These are phyloP conservation scores for Gossypium schwendimanii DNA, from an alignment of 441 rosid genomes.

Conservation along the genomic window DNA sequence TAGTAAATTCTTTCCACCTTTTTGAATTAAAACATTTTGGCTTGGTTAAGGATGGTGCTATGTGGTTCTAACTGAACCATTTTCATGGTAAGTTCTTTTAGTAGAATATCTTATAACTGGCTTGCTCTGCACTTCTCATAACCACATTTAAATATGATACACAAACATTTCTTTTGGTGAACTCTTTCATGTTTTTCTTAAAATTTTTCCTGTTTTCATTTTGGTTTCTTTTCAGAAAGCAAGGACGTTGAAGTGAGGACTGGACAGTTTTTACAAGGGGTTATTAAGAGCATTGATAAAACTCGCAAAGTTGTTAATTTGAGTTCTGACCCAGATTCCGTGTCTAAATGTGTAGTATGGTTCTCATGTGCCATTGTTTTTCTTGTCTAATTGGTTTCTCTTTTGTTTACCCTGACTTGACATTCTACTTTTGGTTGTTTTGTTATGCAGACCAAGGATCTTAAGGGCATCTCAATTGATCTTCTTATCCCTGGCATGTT, in stretches of 20 bases:
- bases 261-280: slow-evolving; percentile 78
- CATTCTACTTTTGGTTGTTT: slow-evolving; percentile 14
- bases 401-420: neutral
- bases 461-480: slow-evolving; percentile 86
- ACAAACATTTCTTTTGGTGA: neutral
- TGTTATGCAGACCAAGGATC: slow-evolving; percentile 68
- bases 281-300: slow-evolving; percentile 67
- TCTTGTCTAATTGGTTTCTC: slow-evolving; percentile 5
- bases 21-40: neutral
- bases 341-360: slow-evolving; percentile 78
- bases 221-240: slow-evolving; percentile 31
- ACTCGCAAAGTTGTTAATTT: slow-evolving; percentile 66
- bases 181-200: neutral
- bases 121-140: neutral
- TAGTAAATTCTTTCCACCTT: slow-evolving; percentile 8
- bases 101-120: neutral
- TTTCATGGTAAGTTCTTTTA: slow-evolving; percentile 1
- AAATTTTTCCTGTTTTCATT: slow-evolving; percentile 7
- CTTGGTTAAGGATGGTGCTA: neutral
- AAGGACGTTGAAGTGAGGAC: slow-evolving; percentile 34
- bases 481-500: slow-evolving; percentile 94
- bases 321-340: slow-evolving; percentile 57
- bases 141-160: neutral
- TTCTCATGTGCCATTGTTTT: slow-evolving; percentile 6
- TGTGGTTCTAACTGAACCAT: neutral